Evolutionary conservation across 306 rosid genomes (phyloP).

Genomic region (Inga laurina): DNA sequence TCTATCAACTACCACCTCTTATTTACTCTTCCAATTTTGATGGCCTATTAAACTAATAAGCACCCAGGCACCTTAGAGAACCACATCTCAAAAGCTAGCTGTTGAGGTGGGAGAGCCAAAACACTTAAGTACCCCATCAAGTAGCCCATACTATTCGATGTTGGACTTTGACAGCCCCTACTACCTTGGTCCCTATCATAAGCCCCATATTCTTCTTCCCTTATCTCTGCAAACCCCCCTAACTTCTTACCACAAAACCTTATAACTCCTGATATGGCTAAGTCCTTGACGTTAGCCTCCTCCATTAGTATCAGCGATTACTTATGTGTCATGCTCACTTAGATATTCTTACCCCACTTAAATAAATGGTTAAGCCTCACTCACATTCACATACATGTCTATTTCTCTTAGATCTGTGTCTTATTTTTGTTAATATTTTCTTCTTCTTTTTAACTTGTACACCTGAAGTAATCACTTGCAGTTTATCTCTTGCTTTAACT

Average conservation of each 20-base stretch:
- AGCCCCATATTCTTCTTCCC: not conserved
- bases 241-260: not conserved
- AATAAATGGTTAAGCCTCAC: not conserved
- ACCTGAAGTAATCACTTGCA: constrained; percentile 12
- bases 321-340: not conserved
- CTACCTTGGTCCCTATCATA: no score
- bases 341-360: not conserved
- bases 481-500: constrained; percentile 10
- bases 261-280: constrained; percentile 40
- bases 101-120: no score
- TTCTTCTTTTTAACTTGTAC: not conserved
- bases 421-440: not conserved
- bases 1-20: constrained; percentile 55
- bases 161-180: no score
- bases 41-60: not conserved
- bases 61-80: no score
- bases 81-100: no score
- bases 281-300: constrained; percentile 1
- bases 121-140: no score
- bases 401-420: not conserved
- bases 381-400: not conserved
- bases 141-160: no score
- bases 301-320: not conserved
- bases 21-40: not conserved
- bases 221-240: not conserved